These are phyloP conservation scores for Fonsecaea nubica DNA, from an alignment of 2,329 filamentous ascomycete species.

Conservation along the genomic window DNA sequence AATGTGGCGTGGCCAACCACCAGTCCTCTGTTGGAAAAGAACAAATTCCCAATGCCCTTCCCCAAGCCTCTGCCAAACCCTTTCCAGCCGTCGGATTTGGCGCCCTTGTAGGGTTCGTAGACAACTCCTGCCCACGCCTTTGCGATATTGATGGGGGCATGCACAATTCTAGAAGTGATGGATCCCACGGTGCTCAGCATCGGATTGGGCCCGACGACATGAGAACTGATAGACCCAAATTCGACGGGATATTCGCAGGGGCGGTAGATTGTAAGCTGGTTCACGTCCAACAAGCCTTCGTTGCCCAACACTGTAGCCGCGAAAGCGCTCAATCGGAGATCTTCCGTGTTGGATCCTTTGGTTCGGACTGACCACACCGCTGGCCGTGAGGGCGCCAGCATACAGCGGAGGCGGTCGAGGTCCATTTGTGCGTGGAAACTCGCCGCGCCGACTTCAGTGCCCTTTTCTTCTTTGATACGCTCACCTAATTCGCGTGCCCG, in stretches of 20 bases:
- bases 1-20: constrained; percentile 32
- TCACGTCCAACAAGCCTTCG: constrained; percentile 68
- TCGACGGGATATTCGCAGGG: constrained; percentile 74
- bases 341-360: constrained; percentile 58
- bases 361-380: constrained; percentile 77
- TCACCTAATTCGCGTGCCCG: constrained; percentile 65
- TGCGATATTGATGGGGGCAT: constrained; percentile 65
- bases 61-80: constrained; percentile 53
- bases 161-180: constrained; percentile 74
- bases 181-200: constrained; percentile 77
- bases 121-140: constrained; percentile 55
- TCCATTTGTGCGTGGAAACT: constrained; percentile 74
- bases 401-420: constrained; percentile 71
- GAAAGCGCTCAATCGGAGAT: constrained; percentile 69
- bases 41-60: constrained; percentile 64
- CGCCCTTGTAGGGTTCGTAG: constrained; percentile 53
- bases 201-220: constrained; percentile 62
- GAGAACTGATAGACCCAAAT: constrained; percentile 41
- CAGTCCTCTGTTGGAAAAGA: constrained; percentile 67
- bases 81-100: constrained; percentile 48
- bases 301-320: constrained; percentile 72
- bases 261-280: constrained; percentile 71
- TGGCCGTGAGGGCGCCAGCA: constrained; percentile 68
- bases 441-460: constrained; percentile 67
- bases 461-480: constrained; percentile 70